These are phyloP conservation scores for Licmophora abbreviata DNA, from an alignment of 108 stramenopile genomes.

Conservation along the genomic window DNA sequence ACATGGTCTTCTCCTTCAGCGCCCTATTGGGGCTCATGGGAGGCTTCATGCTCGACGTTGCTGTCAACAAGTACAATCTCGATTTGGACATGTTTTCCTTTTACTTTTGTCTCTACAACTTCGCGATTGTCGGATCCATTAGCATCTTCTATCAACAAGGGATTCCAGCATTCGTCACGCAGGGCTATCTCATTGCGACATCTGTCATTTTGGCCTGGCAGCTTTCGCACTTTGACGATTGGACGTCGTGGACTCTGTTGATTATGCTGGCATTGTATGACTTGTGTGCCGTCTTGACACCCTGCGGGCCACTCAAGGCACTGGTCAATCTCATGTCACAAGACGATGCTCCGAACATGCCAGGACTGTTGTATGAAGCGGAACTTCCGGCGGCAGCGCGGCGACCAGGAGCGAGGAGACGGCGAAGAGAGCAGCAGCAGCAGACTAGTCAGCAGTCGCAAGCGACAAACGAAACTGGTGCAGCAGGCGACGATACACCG, in stretches of 20 bases:
- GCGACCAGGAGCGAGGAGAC: conserved; percentile 29
- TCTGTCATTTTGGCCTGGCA: conserved; percentile 95
- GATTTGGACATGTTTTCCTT: conserved; percentile 78
- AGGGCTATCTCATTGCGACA: conserved; percentile 82
- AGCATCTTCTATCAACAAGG: conserved; percentile 86
- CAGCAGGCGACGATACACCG: too few species aligned
- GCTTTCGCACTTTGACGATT: conserved; percentile 83
- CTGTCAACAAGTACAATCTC: conserved; percentile 67
- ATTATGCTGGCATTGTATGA: conserved; percentile 94
- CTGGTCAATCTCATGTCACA: conserved; percentile 82
- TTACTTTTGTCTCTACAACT: conserved; percentile 85
- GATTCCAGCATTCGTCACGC: conserved; percentile 78
- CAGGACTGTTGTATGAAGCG: conserved; percentile 96
- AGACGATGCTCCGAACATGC: conserved; percentile 81
- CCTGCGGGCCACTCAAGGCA: conserved; percentile 91
- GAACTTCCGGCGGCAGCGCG: conserved; percentile 39
- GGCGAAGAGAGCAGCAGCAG: conserved; percentile 1
- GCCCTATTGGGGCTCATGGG: conserved; percentile 83
- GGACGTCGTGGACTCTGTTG: conserved; percentile 93
- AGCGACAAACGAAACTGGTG: background rate
- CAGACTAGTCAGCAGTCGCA: conserved; percentile 1
- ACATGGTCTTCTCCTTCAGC: conserved; percentile 78
- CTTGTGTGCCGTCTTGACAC: conserved; percentile 90
- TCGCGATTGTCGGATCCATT: conserved; percentile 80
- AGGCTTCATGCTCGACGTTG: conserved; percentile 51